These are phyloP conservation scores for Pseudogymnoascus sp. DNA, from an alignment of 2,329 filamentous ascomycete genomes.

Conservation along the genomic window DNA sequence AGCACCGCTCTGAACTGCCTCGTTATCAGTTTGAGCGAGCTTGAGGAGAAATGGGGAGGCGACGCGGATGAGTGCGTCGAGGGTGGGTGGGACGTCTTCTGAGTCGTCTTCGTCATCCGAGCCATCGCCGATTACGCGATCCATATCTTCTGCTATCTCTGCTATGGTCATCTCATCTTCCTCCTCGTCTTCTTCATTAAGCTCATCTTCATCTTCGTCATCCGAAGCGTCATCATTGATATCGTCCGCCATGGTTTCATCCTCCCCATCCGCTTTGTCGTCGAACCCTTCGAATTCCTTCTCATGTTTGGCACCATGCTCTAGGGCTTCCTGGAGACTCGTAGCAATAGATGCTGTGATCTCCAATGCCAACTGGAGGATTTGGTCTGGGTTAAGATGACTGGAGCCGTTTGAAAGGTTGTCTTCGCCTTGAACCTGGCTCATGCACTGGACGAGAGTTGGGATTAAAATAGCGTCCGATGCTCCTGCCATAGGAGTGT, in stretches of 20 bases:
- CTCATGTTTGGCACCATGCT: conserved; percentile 35
- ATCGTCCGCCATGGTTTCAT: conserved; percentile 36
- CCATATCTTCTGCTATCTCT: conserved; percentile 58
- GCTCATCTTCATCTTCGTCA: conserved; percentile 36
- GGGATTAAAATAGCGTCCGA: conserved; percentile 47
- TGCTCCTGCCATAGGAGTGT: conserved; percentile 40
- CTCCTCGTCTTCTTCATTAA: conserved; percentile 30
- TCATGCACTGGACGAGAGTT: conserved; percentile 32
- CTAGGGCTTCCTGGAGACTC: conserved; percentile 45
- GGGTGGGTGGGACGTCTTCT: conserved; percentile 21
- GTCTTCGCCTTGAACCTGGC: conserved; percentile 20
- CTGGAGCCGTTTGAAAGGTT: conserved; percentile 13
- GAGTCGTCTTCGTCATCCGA: conserved; percentile 30
- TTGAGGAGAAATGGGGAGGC: conserved; percentile 25
- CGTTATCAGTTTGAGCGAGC: conserved; percentile 28
- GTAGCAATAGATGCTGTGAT: conserved; percentile 60
- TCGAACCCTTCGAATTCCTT: conserved; percentile 36
- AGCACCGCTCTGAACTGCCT: conserved; percentile 46
- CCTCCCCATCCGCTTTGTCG: conserved; percentile 31
- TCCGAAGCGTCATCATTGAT: conserved; percentile 30
- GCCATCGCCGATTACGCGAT: conserved; percentile 48
- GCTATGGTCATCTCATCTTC: conserved; percentile 50
- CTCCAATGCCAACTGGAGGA: conserved; percentile 46
- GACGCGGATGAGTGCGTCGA: conserved; percentile 26
- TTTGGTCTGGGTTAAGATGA: conserved; percentile 25